Base-by-base conservation (phyloP, 129 eudicot genomes). In the Dittrichia graveolens region DNA sequence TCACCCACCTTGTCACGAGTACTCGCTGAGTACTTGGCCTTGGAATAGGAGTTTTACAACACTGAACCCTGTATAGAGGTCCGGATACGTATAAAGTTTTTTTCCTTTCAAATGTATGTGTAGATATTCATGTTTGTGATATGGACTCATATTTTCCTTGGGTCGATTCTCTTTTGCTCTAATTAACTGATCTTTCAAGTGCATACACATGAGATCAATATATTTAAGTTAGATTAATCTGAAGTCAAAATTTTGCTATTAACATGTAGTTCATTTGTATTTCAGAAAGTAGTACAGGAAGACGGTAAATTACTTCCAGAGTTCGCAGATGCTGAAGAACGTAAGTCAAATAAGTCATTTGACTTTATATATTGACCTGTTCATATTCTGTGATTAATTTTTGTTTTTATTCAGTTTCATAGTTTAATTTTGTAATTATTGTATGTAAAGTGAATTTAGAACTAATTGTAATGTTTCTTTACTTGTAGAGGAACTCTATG, bases 281-380 rank as follows among this genome's bases (percentile, higher is more conserved):
- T 75, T 74, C 85, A 88, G 99, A 88, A 79, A 72, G 90, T 83
- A 61, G 82, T 88, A 66, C 87, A 90, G 50, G 96, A 90, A 81
- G 97, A 90, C 65, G 97, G 99, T 65, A 75, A 80, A 55, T 88
- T 84, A 81, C 77, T 83, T 70, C 97, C 97, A 0, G 99, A 94
- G 56, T 94, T 94, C 75, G 99, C 97, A 31, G 99, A 94, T 73
- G 97, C 55, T 3, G 91, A 88, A 47, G 99, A 94, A 82, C 75
- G 99, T 94, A 83, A 82, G 96, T 82, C 35, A 47, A 43, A 72
- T 50, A 18, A 6, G 52, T 71, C 47, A 46, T 47, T 60, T 45
- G 58, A 82, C 14, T 55, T 37, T n/a, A 37, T 40, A 8, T 49
- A 18, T 47, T 14, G 47, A 31, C 31, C 40, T 50, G 63, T 53